Evolutionary conservation across 169 alveolate species (phyloP).

Genomic region (Babesia bovis): DNA sequence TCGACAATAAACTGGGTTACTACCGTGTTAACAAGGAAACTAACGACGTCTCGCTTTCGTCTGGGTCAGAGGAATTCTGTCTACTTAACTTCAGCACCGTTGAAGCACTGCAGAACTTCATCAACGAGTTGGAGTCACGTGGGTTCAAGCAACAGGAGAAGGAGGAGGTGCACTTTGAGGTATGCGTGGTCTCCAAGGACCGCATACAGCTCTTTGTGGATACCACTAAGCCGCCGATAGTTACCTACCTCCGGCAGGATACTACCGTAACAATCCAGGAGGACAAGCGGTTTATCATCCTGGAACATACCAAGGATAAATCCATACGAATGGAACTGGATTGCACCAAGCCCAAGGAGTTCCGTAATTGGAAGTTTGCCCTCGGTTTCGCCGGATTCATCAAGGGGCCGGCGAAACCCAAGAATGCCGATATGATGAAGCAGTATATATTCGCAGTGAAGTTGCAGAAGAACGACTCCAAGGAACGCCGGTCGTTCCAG

Average conservation of each 20-base stretch:
- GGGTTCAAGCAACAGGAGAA: slow-evolving; percentile 23
- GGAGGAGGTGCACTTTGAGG: slow-evolving; percentile 40
- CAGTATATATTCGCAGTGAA: slow-evolving; percentile 76
- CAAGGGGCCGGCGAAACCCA: slow-evolving; percentile 16
- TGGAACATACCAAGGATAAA: slow-evolving; percentile 33
- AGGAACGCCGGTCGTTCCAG: slow-evolving; percentile 50
- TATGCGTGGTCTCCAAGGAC: slow-evolving; percentile 72
- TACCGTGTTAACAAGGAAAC: slow-evolving; percentile 33
- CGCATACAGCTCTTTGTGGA: slow-evolving; percentile 60
- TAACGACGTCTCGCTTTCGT: slow-evolving; percentile 41
- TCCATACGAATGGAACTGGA: slow-evolving; percentile 65
- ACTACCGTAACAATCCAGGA: slow-evolving; percentile 70
- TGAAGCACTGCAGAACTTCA: slow-evolving; percentile 5
- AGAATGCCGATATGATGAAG: slow-evolving; percentile 48
- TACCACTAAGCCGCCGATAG: slow-evolving; percentile 67
- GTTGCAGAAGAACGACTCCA: slow-evolving; percentile 50
- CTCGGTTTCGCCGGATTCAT: slow-evolving; percentile 75
- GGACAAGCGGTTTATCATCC: slow-evolving; percentile 52
- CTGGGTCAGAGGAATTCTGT: slow-evolving; percentile 29
- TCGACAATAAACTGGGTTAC: neutral
- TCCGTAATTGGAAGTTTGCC: slow-evolving; percentile 76
- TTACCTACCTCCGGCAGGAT: slow-evolving; percentile 55
- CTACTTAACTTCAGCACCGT: slow-evolving; percentile 15
- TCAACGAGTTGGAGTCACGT: slow-evolving; percentile 31
- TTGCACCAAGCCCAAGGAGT: slow-evolving; percentile 69